Evolutionary conservation across 805 yeast genomes (phyloP).

Genomic region (Wickerhamomyces ciferrii): DNA sequence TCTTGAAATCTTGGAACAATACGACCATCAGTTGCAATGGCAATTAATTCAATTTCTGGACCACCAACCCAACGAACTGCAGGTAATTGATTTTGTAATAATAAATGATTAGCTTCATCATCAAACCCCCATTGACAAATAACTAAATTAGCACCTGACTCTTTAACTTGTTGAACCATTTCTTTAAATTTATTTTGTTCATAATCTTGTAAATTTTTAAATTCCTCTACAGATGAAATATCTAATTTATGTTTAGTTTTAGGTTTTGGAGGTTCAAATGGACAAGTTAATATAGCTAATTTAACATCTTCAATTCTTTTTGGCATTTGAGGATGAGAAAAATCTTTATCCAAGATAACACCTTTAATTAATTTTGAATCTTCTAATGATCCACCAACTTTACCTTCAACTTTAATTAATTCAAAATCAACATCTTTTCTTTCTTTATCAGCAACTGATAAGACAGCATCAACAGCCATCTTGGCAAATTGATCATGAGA

Average conservation of each 20-base stretch:
- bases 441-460: slow-evolving; percentile 85
- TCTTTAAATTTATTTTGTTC: slow-evolving; percentile 87
- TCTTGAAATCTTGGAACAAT: slow-evolving; percentile 98
- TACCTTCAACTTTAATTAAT: slow-evolving; percentile 90
- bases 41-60: slow-evolving; percentile 89
- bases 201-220: slow-evolving; percentile 82
- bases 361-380: slow-evolving; percentile 86
- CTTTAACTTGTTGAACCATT: slow-evolving; percentile 84
- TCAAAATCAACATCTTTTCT: slow-evolving; percentile 97
- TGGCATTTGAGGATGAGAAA: slow-evolving; percentile 98
- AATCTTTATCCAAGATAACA: slow-evolving; percentile 91
- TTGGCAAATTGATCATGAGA: slow-evolving; percentile 89
- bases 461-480: slow-evolving; percentile 96
- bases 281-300: slow-evolving; percentile 94
- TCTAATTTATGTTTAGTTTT: slow-evolving; percentile 97
- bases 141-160: slow-evolving; percentile 90
- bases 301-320: slow-evolving; percentile 73
- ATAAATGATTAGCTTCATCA: slow-evolving; percentile 94
- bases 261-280: slow-evolving; percentile 99
- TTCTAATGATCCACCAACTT: slow-evolving; percentile 89
- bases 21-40: slow-evolving; percentile 96
- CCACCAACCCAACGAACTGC: slow-evolving; percentile 99
- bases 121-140: slow-evolving; percentile 99
- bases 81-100: slow-evolving; percentile 82
- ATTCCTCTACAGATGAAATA: slow-evolving; percentile 90